Conservation (phyloP, 176 grass and related monocot species). For the Cenchrus purpureus region DNA sequence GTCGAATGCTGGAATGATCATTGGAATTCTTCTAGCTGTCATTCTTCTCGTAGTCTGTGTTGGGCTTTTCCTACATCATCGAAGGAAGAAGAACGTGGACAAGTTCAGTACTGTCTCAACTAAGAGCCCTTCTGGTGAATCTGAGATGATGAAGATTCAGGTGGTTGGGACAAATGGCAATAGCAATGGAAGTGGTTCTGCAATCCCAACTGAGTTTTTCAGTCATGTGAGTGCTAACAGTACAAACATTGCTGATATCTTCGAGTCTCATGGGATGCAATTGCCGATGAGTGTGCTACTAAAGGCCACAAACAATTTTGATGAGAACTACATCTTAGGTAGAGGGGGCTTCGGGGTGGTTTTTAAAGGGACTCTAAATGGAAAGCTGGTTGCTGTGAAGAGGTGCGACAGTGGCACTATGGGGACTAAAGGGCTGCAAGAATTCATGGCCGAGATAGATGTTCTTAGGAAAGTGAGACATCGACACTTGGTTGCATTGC, state of each 20-base stretch:
- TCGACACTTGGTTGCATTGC: conserved; percentile 82
- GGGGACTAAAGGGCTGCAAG: conserved; percentile 85
- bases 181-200: conserved; percentile 31
- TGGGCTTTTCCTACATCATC: conserved; percentile 49
- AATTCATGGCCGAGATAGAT: conserved; percentile 96
- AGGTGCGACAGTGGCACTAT: conserved; percentile 64
- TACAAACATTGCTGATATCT: conserved; percentile 45
- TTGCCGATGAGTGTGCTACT: conserved; percentile 66
- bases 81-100: conserved; percentile 56
- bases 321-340: conserved; percentile 69
- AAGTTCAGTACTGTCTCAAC: conserved; percentile 61
- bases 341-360: conserved; percentile 94
- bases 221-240: conserved; percentile 49
- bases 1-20: conserved; percentile 46
- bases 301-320: conserved; percentile 89
- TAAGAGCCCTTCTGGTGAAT: conserved; percentile 50
- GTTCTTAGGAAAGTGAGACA: conserved; percentile 93
- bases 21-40: conserved; percentile 61
- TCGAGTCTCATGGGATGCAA: conserved; percentile 75
- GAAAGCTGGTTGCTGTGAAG: conserved; percentile 81
- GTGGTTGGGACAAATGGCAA: conserved; percentile 49
- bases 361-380: conserved; percentile 81
- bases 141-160: conserved; percentile 49
- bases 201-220: conserved; percentile 42
- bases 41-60: conserved; percentile 55